phyloP scores from a whole-genome alignment of 78 protist genomes.

The Polysphondylium violaceum region DNA sequence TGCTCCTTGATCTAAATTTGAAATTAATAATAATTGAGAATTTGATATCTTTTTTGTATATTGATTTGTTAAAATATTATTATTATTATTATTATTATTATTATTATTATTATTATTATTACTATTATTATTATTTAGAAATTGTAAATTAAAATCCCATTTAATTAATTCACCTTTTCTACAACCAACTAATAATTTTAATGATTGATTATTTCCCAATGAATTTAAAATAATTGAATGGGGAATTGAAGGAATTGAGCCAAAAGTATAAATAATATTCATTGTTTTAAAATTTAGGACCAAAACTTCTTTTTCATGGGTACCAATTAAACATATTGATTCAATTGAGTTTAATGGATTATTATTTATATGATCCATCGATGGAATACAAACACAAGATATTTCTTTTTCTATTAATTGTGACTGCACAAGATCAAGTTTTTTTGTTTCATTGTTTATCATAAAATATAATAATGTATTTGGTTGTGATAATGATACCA shows the following conservation, averaged over 20 bases:
- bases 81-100: too few relatives aligned
- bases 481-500: constrained; percentile 31
- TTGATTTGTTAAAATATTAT: not conserved
- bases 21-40: constrained; percentile 10
- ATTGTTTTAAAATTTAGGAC: constrained; percentile 6
- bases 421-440: not conserved
- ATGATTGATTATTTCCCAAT: not conserved
- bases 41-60: constrained; percentile 12
- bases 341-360: not conserved
- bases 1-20: constrained; percentile 8
- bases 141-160: constrained; percentile 30
- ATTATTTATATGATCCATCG: not conserved
- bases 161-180: constrained; percentile 45
- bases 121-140: too few relatives aligned
- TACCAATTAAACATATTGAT: constrained; percentile 20
- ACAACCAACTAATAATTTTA: constrained; percentile 21
- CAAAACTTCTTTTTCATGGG: constrained; percentile 7
- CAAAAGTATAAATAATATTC: not conserved
- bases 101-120: too few relatives aligned
- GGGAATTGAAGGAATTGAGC: constrained; percentile 14
- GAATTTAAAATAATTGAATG: constrained; percentile 33
- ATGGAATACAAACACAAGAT: constrained; percentile 13
- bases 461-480: not conserved
- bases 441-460: not conserved
- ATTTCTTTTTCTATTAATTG: not conserved